Evolutionary conservation across 2,329 filamentous ascomycete species (phyloP), one percentile per base, ranked within the genome.

Genomic region (Talaromyces sp.): DNA sequence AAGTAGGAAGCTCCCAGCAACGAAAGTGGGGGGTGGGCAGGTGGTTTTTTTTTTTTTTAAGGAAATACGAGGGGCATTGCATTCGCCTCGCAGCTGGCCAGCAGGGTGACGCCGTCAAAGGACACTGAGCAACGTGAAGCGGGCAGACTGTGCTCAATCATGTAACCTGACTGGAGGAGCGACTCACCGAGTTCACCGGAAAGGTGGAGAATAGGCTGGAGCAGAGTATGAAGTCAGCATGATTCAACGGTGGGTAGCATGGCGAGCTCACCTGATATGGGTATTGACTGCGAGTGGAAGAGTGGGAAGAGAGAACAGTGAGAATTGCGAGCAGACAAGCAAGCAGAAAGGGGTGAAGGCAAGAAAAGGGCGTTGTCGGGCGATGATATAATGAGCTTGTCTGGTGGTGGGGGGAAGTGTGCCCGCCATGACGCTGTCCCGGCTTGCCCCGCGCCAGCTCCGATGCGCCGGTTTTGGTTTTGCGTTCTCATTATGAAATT

Each of bases 121-220:
- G 11, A 11, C 35, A 46, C 32, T 35, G 32, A 24, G 43, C 43
- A 46, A 6, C 19, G n/a, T 46, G 9, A 43, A 63, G 64, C 64
- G 63, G 65, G 65, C 66, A 67, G 63, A 64, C 61, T 59, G 43
- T 9, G 43, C 43, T 21, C 43, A 11, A 46, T 46, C 57, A 58
- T 58, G 57, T 62, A 48, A 59, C 54, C 53, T 46, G 29, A 54
- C 54, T 54, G 55, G 35, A 43, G 41, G 61, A 66, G 65, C 63
- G 63, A 12, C 72, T 75, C 72, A 75, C 73, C 73, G 73, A 66
- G 64, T 67, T 62, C 66, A 73, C 72, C 71, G 70, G 68, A 66
- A 65, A 51, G 58, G 51, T 46, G 59, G 63, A 54, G 54, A 27
- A n/a, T 31, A 38, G 14, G 17, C 46, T 43, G 29, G 11, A 29